Evolutionary conservation across 345 rosid genomes (phyloP), one percentile per base, ranked within the genome.

Genomic region (Linum trigynum): DNA sequence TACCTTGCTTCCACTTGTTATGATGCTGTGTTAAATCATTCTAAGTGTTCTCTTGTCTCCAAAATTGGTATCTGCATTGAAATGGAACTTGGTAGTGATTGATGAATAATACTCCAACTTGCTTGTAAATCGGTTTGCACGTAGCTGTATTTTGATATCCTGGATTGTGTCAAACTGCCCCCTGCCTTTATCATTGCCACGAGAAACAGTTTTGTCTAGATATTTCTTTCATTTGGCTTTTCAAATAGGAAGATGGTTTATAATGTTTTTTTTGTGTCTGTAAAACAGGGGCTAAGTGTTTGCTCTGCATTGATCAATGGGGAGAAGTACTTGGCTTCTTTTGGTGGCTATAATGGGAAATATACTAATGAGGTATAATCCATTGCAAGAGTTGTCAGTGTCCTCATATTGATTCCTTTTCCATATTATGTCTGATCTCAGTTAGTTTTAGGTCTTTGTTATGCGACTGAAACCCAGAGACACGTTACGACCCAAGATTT

Each of bases 301-400:
- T 84, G 88, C 88, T 70, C 92, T 0, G 90, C 86, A 59, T 62
- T 79, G 63, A 62, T 94, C 65, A 78, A 71, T 56, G 84, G 92
- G 37, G 95, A 84, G 82, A 83, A 66, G 65, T 72, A 85, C 79
- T 81, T 94, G 86, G 79, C 87, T 80, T 91, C 95, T 41, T 94
- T 94, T 77, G 99, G 99, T 32, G 99, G 99, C 74, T 94, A 94
- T 71, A 94, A 90, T 66, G 97, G 99, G 68, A 90, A 84, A 74
- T 94, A 90, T 75, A 86, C 80, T 77, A 94, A 90, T 14, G 92
- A 94, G 88, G 97, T 94, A 82, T 67, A 73, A 38, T 35, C 11
- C 63, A 40, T 9, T 39, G 11, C 37, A 14, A 61, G 9, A 17
- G 38, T 72, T 11, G 38, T 39, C 15, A 9, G 14, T 48, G 45